Percentiles rank a stretch among this genome's conserved stretches.
phyloP scores from a whole-genome alignment of 2,329 filamentous ascomycete genomes.

The Botrytis tulipae region DNA sequence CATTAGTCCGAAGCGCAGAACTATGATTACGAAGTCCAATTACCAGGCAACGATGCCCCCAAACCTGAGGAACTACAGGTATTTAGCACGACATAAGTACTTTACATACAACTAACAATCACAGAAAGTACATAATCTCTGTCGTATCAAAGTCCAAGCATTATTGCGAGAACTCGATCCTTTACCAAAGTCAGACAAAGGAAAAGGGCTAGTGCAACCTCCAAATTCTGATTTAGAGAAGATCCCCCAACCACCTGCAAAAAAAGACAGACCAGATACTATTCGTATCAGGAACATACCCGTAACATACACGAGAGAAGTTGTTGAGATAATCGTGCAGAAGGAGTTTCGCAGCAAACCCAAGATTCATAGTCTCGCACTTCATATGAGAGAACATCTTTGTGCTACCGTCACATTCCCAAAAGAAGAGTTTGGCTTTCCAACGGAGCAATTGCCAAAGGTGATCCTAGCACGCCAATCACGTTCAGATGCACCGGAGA shows the following conservation, averaged over 20 bases:
- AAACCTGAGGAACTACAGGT: background rate
- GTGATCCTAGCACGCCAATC: background rate
- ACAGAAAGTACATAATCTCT: slow-evolving; percentile 8
- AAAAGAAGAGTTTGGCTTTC: background rate
- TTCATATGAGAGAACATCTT: background rate
- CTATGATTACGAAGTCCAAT: background rate
- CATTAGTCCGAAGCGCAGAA: background rate
- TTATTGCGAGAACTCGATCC: background rate
- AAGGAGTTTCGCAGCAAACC: background rate
- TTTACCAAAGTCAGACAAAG: background rate
- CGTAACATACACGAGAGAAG: background rate
- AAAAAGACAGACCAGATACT: slow-evolving; percentile 15
- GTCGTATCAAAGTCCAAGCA: background rate
- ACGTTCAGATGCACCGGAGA: background rate
- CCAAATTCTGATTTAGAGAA: background rate
- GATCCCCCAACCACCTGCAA: background rate
- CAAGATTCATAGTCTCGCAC: slow-evolving; percentile 9
- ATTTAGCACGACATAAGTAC: background rate
- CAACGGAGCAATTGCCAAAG: background rate
- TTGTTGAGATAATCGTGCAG: background rate
- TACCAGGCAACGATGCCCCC: background rate
- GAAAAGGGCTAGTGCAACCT: background rate
- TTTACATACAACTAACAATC: background rate
- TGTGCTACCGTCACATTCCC: slow-evolving; percentile 17
- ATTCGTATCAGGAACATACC: slow-evolving; percentile 18